Evolutionary conservation across 2,329 filamentous ascomycete species (phyloP).

Genomic region (Metarhizium brunneum): DNA sequence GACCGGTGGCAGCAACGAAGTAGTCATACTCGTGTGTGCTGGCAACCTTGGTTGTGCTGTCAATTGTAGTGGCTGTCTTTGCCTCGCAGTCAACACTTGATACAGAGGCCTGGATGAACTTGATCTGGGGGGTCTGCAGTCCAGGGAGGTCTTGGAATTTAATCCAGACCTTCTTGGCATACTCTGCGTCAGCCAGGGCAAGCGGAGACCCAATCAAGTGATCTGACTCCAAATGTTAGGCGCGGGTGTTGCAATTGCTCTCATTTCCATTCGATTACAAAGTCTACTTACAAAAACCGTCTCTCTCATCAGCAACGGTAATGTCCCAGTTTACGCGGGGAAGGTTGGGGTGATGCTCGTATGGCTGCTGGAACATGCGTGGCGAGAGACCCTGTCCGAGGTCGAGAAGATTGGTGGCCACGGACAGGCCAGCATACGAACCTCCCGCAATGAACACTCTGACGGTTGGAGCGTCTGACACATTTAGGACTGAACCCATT

Average conservation of each 20-base stretch:
- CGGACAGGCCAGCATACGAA: slow-evolving; percentile 62
- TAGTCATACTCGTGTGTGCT: slow-evolving; percentile 57
- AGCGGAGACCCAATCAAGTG: slow-evolving; percentile 70
- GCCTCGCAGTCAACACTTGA: slow-evolving; percentile 46
- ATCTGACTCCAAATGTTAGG: slow-evolving; percentile 32
- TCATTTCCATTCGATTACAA: background rate
- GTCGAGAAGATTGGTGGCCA: slow-evolving; percentile 58
- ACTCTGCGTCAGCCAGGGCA: slow-evolving; percentile 54
- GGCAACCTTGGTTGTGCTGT: slow-evolving; percentile 33
- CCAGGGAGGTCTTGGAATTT: slow-evolving; percentile 58
- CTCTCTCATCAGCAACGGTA: slow-evolving; percentile 68
- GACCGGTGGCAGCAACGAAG: slow-evolving; percentile 62
- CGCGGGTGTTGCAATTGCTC: background rate
- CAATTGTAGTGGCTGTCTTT: slow-evolving; percentile 50
- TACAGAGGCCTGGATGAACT: slow-evolving; percentile 57
- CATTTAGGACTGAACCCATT: slow-evolving; percentile 22
- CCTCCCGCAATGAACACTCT: slow-evolving; percentile 60
- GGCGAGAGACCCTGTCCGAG: slow-evolving; percentile 46
- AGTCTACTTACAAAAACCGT: slow-evolving; percentile 64
- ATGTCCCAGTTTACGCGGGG: slow-evolving; percentile 53
- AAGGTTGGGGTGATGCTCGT: slow-evolving; percentile 29
- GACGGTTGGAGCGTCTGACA: slow-evolving; percentile 24
- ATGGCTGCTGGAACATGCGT: slow-evolving; percentile 31
- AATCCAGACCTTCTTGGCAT: slow-evolving; percentile 61
- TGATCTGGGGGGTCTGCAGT: slow-evolving; percentile 52